Conservation (phyloP, 768 basidiomycete genomes). For the Collybia sordida region DNA sequence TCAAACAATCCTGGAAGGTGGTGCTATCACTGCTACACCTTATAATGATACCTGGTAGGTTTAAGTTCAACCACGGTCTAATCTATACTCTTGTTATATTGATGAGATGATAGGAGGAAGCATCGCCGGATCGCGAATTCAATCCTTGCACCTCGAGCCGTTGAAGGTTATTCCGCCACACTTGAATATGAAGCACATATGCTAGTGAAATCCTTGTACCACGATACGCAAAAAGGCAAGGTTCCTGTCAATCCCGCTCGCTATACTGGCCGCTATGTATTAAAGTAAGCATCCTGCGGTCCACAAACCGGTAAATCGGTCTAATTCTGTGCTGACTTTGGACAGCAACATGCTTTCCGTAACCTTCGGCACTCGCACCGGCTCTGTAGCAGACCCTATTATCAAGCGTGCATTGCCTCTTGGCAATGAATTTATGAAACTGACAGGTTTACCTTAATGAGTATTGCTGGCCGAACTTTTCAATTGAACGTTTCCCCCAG, state of each 20-base stretch:
- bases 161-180: constrained; percentile 29
- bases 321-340: background rate
- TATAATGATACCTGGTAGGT: constrained; percentile 32
- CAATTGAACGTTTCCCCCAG: constrained; percentile 30
- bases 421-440: constrained; percentile 44
- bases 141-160: constrained; percentile 31
- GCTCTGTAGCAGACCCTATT: constrained; percentile 33
- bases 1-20: constrained; percentile 29
- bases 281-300: constrained; percentile 13
- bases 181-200: constrained; percentile 41
- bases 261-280: constrained; percentile 32
- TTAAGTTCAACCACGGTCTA: background rate
- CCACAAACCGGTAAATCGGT: background rate
- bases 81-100: background rate
- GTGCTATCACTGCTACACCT: constrained; percentile 30
- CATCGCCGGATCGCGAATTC: constrained; percentile 38
- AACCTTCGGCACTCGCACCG: constrained; percentile 40
- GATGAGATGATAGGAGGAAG: constrained; percentile 37
- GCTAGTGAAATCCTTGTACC: constrained; percentile 35
- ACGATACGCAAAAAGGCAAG: constrained; percentile 25
- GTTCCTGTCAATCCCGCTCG: constrained; percentile 35
- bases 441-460: constrained; percentile 9
- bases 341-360: constrained; percentile 44
- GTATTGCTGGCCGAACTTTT: constrained; percentile 4
- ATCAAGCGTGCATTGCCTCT: constrained; percentile 31